These are phyloP conservation scores for Russula ochroleuca DNA, from an alignment of 768 basidiomycete species.

Conservation along the genomic window DNA sequence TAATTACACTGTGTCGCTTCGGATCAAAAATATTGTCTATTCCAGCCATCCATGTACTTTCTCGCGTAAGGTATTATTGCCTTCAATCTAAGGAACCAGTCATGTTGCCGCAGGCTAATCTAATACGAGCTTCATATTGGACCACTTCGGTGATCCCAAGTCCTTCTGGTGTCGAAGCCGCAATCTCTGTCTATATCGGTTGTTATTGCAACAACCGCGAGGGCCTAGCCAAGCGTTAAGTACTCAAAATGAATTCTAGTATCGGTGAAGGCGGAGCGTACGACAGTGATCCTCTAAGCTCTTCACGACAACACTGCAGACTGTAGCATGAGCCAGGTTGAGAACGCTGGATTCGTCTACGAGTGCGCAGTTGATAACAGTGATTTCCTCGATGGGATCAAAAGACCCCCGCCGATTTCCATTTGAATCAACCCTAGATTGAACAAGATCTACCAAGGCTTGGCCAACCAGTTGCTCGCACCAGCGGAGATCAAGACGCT, in stretches of 20 bases:
- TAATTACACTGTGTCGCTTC: constrained; percentile 4
- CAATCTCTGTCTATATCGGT: constrained; percentile 51
- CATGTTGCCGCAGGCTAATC: neutral
- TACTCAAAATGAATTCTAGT: neutral
- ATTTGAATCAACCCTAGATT: constrained; percentile 34
- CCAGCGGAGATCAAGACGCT: constrained; percentile 53
- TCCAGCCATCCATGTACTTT: constrained; percentile 8
- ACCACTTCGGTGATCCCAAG: constrained; percentile 23
- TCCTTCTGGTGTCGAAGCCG: constrained; percentile 37
- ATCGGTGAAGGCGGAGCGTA: constrained; percentile 35
- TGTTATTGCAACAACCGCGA: constrained; percentile 52
- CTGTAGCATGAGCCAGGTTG: constrained; percentile 44
- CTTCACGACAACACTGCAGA: constrained; percentile 45
- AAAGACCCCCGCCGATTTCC: constrained; percentile 7
- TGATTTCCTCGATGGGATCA: constrained; percentile 42
- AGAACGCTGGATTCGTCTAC: constrained; percentile 53
- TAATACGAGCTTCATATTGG: constrained; percentile 29
- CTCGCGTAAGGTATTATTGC: constrained; percentile 3
- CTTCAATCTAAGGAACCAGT: neutral
- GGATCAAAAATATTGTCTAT: neutral
- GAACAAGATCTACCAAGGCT: constrained; percentile 49
- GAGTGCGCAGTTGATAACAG: constrained; percentile 54
- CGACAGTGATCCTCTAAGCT: constrained; percentile 49
- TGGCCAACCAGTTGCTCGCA: constrained; percentile 51
- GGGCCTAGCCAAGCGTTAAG: constrained; percentile 35